Conservation (phyloP, 805 yeast genomes). For the Saccharomycopsis amapae region DNA sequence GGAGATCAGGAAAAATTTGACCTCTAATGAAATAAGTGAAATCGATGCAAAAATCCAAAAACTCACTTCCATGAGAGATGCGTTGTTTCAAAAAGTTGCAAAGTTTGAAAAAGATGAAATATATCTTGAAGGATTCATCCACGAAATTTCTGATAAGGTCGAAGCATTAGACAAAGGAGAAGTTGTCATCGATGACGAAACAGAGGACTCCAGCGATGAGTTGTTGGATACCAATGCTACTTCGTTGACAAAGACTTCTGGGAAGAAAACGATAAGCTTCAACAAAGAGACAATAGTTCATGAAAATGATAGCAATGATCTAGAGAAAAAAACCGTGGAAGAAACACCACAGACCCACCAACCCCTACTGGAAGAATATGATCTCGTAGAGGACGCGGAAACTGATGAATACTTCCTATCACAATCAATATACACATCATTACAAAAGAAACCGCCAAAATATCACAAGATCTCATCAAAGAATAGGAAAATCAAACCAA, state of each 20-base stretch:
- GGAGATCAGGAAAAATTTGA: constrained; percentile 57
- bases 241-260: background rate
- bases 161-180: constrained; percentile 22
- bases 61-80: constrained; percentile 43
- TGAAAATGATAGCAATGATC: background rate
- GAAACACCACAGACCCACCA: constrained; percentile 6
- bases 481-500: constrained; percentile 48
- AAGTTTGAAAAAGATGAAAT: constrained; percentile 54
- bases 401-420: constrained; percentile 30
- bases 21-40: constrained; percentile 57
- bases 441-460: constrained; percentile 31
- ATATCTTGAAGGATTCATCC: constrained; percentile 42
- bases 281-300: background rate
- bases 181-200: constrained; percentile 1
- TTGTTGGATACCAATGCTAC: too few species aligned
- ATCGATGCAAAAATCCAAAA: constrained; percentile 51
- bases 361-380: constrained; percentile 19
- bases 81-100: constrained; percentile 53
- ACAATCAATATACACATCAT: constrained; percentile 39
- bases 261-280: background rate
- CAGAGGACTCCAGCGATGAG: background rate
- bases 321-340: background rate
- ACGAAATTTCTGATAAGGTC: constrained; percentile 38
- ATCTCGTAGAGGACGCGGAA: constrained; percentile 19
- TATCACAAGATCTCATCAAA: constrained; percentile 24